phyloP scores from a whole-genome alignment of 2,329 filamentous ascomycete species.

The Trichoderma koningii region DNA sequence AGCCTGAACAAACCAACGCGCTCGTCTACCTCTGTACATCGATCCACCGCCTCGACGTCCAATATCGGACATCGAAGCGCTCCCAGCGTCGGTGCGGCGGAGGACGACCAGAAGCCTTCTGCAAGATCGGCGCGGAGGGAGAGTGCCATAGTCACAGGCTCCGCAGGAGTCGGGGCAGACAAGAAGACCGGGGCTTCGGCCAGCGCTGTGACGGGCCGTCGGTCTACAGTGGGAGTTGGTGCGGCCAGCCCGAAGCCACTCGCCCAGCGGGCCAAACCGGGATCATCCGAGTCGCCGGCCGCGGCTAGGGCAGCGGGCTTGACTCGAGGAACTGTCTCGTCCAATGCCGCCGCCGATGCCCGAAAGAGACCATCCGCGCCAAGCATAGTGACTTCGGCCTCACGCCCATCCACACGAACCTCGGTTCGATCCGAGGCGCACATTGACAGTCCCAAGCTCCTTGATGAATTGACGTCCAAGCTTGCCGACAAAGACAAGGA shows the following conservation, averaged over 20 bases:
- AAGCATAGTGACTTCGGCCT: conserved; percentile 42
- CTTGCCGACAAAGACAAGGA: conserved; percentile 60
- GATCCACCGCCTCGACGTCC: conserved; percentile 41
- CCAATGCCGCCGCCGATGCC: conserved; percentile 41
- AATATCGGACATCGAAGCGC: conserved; percentile 49
- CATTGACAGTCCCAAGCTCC: conserved; percentile 53
- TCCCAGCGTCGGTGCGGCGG: conserved; percentile 52
- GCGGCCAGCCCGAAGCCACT: conserved; percentile 41
- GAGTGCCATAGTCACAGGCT: conserved; percentile 47
- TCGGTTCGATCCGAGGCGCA: conserved; percentile 47
- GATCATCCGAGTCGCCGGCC: conserved; percentile 22
- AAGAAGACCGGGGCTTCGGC: conserved; percentile 41
- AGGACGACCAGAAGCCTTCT: conserved; percentile 52
- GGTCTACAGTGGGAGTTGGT: conserved; percentile 35
- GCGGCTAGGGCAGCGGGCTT: conserved; percentile 39
- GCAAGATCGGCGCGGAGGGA: conserved; percentile 46
- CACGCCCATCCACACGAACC: conserved; percentile 36
- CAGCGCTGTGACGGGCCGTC: conserved; percentile 40
- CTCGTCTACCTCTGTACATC: conserved; percentile 43
- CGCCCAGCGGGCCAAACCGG: conserved; percentile 5
- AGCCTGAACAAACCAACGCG: conserved; percentile 53
- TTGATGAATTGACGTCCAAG: conserved; percentile 62
- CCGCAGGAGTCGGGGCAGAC: conserved; percentile 38
- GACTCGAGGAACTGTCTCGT: conserved; percentile 25
- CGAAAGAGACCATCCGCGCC: conserved; percentile 60